Conservation (phyloP, 495 filamentous ascomycete genomes). For the Margaritispora aquatica region DNA sequence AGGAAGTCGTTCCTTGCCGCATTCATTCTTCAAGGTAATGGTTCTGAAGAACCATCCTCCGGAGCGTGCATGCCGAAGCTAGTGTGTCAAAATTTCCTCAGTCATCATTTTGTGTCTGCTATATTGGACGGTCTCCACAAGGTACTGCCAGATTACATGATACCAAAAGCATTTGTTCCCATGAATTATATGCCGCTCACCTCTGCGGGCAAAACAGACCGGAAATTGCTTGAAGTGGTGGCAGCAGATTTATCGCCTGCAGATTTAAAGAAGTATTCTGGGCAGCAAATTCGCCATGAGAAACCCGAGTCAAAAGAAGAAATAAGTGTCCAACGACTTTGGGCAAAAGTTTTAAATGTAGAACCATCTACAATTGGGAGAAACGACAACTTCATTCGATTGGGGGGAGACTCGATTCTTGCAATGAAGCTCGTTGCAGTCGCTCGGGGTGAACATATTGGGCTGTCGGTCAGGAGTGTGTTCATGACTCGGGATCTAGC, state of each 20-base stretch:
- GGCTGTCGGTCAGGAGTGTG: conserved; percentile 48
- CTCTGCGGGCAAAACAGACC: conserved; percentile 1
- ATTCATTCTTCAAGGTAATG: not conserved
- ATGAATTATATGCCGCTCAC: not conserved
- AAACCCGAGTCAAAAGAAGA: not conserved
- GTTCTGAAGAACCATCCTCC: too few relatives aligned
- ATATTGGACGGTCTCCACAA: not conserved
- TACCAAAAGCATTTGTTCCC: conserved; percentile 17
- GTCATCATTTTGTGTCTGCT: too few relatives aligned
- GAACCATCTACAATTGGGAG: conserved; percentile 32
- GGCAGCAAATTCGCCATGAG: not conserved
- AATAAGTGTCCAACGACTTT: not conserved
- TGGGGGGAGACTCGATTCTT: conserved; percentile 64
- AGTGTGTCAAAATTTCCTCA: too few relatives aligned
- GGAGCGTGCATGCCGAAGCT: too few relatives aligned
- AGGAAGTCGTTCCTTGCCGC: not conserved
- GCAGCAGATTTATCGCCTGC: not conserved
- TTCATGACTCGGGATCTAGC: conserved; percentile 28
- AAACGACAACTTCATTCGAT: conserved; percentile 53
- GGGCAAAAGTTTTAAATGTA: not conserved
- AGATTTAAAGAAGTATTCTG: not conserved
- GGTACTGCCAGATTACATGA: conserved; percentile 20
- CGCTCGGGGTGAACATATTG: conserved; percentile 42
- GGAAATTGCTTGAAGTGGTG: not conserved
- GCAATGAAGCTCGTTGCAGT: conserved; percentile 63